These are phyloP conservation scores for Ilyonectria sp. DNA, from an alignment of 2,329 filamentous ascomycete species.

Conservation along the genomic window DNA sequence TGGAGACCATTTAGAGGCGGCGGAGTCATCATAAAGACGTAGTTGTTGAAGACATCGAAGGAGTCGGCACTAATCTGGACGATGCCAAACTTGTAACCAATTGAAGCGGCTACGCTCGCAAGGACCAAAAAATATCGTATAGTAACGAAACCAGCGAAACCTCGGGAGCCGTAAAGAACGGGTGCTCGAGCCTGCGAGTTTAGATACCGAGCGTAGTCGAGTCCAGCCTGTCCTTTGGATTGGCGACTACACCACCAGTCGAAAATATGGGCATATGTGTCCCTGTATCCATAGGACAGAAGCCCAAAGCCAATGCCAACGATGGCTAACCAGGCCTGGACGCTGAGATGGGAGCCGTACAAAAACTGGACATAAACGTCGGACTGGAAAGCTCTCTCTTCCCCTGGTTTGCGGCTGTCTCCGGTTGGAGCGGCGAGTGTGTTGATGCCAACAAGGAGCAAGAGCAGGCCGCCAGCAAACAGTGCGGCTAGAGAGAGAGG, in stretches of 20 bases:
- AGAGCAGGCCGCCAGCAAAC: conserved; percentile 14
- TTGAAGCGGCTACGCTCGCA: conserved; percentile 11
- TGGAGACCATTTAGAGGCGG: not conserved
- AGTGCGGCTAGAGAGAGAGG: conserved; percentile 15
- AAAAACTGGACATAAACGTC: not conserved
- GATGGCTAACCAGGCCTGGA: conserved; percentile 31
- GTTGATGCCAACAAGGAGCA: conserved; percentile 21
- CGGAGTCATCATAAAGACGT: not conserved
- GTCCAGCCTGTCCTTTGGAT: conserved; percentile 1
- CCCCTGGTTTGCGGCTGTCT: not conserved
- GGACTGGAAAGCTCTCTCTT: not conserved
- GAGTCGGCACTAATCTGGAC: not conserved
- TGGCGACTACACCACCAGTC: conserved; percentile 31
- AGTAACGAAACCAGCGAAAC: conserved; percentile 5
- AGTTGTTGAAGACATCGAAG: not conserved
- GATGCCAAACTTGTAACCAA: conserved; percentile 32
- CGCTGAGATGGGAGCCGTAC: conserved; percentile 1
- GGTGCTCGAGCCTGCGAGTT: conserved; percentile 25
- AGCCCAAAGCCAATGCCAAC: conserved; percentile 27
- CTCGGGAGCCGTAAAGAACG: conserved; percentile 13
- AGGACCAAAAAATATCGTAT: conserved; percentile 11
- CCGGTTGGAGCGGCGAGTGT: not conserved
- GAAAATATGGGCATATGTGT: conserved; percentile 31
- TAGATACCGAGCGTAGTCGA: conserved; percentile 28
- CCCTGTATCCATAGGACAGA: conserved; percentile 25